Evolutionary conservation across 2,329 filamentous ascomycete species (phyloP), one percentile per base, ranked within the genome.

Genomic region (Neofusicoccum sp.): DNA sequence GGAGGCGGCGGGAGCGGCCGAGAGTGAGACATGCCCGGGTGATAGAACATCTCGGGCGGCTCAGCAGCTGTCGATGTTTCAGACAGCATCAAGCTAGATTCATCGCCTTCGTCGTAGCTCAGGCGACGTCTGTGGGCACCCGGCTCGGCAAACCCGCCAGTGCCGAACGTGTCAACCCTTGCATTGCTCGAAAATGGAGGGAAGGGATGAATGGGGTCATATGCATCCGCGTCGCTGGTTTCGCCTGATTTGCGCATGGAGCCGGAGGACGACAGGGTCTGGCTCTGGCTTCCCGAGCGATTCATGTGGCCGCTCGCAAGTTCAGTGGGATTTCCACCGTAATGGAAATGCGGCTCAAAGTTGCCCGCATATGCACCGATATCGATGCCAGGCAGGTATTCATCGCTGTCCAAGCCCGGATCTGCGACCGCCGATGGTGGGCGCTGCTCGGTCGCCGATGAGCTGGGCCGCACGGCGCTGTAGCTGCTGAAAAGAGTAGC

Each of bases 41-140:
- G 92, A 73, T 96, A 99, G 72, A 96, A 96, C 71, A 98, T 87
- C 68, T 96, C 95, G 16, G 89, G 90, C 63, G 91, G 90, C 60
- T 92, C 91, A 34, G 72, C 73, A 31, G 70, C 68, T 61, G 75
- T 74, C 7, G 74, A 72, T 31, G 76, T 66, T 33, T 71, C 67
- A n/a, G 70, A 70, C 48, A 80, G 77, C 65, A 74, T 78, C 36
- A 81, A 69, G 5, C 72, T 73, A 47, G 75, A 82, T 73, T 98
- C 95, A 66, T 97, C 95, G 1, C 91, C 93, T 71, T 96, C 91
- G 67, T 98, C 93, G 68, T 95, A 97, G 75, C 92, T 97, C 68
- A 92, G 80, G 63, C 91, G 85, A 65, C 92, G 78, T 44, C 73
- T 74, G 63, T 77, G 84, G 6, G 80, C 49, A 53, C 82, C 86